These are phyloP conservation scores for Colletotrichum navitas DNA, from an alignment of 2,329 filamentous ascomycete genomes.

Conservation along the genomic window DNA sequence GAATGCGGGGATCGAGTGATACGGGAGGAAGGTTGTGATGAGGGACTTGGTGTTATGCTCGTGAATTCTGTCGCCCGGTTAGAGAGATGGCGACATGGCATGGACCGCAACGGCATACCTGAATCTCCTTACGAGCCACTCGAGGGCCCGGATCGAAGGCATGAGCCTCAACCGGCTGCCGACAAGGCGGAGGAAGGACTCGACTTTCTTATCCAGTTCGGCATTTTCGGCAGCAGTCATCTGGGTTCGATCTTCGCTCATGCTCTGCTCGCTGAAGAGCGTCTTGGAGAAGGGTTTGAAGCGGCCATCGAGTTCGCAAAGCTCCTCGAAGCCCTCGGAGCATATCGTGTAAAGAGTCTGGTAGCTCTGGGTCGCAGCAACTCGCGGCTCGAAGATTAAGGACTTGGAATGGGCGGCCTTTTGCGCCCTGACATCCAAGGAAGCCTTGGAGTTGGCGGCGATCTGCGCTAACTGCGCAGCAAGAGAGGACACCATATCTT, in stretches of 20 bases:
- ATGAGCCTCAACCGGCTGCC: constrained; percentile 83
- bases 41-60: constrained; percentile 87
- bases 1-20: constrained; percentile 89
- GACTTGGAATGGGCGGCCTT: constrained; percentile 94
- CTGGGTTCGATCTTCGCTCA: constrained; percentile 86
- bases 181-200: constrained; percentile 85
- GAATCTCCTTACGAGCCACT: constrained; percentile 95
- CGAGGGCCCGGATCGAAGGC: constrained; percentile 89
- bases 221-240: constrained; percentile 86
- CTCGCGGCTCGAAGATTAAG: constrained; percentile 88
- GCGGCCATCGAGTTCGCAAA: constrained; percentile 86
- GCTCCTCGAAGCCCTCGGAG: constrained; percentile 88
- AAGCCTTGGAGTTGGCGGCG: constrained; percentile 88
- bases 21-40: constrained; percentile 90
- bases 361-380: constrained; percentile 90
- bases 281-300: constrained; percentile 81
- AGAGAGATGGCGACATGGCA: constrained; percentile 37
- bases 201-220: constrained; percentile 81
- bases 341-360: constrained; percentile 90
- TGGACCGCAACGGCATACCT: constrained; percentile 66
- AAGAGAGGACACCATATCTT: constrained; percentile 83
- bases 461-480: constrained; percentile 95
- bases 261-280: constrained; percentile 95
- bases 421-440: constrained; percentile 93
- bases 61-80: constrained; percentile 74